Conservation (phyloP, 1,284 basidiomycete genomes). For the Fomes fomentarius region DNA sequence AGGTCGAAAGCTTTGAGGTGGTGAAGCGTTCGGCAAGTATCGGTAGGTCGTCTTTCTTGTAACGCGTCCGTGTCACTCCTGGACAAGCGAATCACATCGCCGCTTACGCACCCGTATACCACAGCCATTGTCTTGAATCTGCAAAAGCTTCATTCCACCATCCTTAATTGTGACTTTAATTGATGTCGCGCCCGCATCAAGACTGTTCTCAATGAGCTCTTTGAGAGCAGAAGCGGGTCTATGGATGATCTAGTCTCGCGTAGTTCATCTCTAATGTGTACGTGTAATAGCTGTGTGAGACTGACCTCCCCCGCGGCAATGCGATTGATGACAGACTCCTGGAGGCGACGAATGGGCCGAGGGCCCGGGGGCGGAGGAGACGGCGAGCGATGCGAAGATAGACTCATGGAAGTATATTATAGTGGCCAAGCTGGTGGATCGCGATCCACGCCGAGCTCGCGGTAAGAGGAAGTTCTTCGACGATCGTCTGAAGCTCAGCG, state of each 20-base stretch:
- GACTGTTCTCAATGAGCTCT: constrained; percentile 93
- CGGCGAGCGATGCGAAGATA: constrained; percentile 1
- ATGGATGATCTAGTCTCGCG: constrained; percentile 86
- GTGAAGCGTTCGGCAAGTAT: constrained; percentile 96
- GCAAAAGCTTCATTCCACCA: constrained; percentile 93
- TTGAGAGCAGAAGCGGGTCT: constrained; percentile 96
- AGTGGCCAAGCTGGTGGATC: background rate
- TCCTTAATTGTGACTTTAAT: constrained; percentile 93
- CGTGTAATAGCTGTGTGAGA: background rate
- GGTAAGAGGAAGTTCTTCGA: constrained; percentile 4
- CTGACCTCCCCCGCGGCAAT: constrained; percentile 82
- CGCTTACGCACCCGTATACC: constrained; percentile 81
- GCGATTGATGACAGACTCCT: constrained; percentile 77
- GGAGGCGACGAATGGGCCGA: constrained; percentile 68
- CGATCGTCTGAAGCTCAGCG: constrained; percentile 4
- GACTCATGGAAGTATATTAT: constrained; percentile 11
- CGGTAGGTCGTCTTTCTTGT: constrained; percentile 73
- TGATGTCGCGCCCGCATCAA: constrained; percentile 90
- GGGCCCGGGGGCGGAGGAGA: constrained; percentile 34
- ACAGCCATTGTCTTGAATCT: constrained; percentile 96
- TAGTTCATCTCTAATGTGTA: background rate
- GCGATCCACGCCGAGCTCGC: background rate
- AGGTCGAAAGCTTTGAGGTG: constrained; percentile 90
- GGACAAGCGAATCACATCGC: too few relatives aligned
- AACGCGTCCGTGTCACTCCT: constrained; percentile 23